Percentiles rank a stretch among this genome's conserved stretches.
Evolutionary conservation across 768 basidiomycete species (phyloP).

Genomic region (Collybia sordida): DNA sequence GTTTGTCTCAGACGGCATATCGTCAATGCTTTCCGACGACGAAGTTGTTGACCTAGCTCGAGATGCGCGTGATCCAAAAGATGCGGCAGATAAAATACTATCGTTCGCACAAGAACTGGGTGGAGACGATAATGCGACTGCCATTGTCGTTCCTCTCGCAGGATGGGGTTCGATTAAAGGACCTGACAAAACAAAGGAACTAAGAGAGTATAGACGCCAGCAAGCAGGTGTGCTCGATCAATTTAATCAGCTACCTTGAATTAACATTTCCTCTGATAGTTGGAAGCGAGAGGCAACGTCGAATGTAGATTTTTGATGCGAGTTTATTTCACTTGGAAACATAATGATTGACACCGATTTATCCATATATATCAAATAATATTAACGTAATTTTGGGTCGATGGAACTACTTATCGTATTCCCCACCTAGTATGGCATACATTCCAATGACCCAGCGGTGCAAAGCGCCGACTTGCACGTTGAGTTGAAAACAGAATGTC

Average conservation of each 20-base stretch:
- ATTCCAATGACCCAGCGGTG: too few relatives aligned
- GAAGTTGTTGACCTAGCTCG: conserved; percentile 92
- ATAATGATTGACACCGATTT: not conserved
- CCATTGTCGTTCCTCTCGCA: conserved; percentile 85
- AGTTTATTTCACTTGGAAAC: not conserved
- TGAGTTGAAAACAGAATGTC: too few relatives aligned
- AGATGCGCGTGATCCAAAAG: conserved; percentile 64
- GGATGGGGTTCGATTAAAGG: conserved; percentile 89
- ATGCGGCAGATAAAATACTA: conserved; percentile 82
- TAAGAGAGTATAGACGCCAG: conserved; percentile 76
- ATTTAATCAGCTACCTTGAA: conserved; percentile 1
- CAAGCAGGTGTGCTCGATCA: conserved; percentile 51
- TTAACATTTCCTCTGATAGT: conserved; percentile 31
- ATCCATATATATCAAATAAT: not conserved
- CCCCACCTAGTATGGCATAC: too few relatives aligned
- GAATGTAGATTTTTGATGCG: conserved; percentile 66
- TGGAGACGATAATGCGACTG: conserved; percentile 90
- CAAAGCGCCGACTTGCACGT: too few relatives aligned
- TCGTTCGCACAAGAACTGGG: conserved; percentile 85
- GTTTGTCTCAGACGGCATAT: conserved; percentile 91
- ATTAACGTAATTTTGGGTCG: too few relatives aligned
- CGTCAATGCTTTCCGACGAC: conserved; percentile 87
- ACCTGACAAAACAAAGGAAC: conserved; percentile 75
- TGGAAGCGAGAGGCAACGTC: conserved; percentile 64
- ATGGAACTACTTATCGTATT: too few relatives aligned